A percentile compares a stretch with the other conserved stretches of the same genome.
Conservation (phyloP, 441 rosid species). For the Breynia disticha region DNA sequence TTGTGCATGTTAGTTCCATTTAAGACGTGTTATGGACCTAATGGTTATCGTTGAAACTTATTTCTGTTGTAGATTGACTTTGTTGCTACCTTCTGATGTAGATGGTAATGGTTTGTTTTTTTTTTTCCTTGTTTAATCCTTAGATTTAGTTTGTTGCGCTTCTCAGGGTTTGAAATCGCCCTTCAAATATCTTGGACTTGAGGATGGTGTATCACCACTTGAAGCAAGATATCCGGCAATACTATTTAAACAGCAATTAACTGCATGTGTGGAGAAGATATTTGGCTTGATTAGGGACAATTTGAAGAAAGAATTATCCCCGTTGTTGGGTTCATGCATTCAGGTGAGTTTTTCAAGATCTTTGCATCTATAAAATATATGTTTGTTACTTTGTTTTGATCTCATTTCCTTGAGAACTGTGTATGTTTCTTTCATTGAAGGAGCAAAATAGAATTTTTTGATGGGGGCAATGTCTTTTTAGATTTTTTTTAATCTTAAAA, state of each 20-base stretch:
- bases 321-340: constrained; percentile 75
- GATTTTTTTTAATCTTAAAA: no score
- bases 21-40: no score
- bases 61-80: no score
- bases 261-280: constrained; percentile 98
- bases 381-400: no score
- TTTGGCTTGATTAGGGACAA: constrained; percentile 97
- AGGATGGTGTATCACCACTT: constrained; percentile 61
- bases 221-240: constrained; percentile 98
- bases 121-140: neutral
- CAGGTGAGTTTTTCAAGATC: constrained; percentile 41
- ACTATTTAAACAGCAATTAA: constrained; percentile 88
- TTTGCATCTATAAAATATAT: no score
- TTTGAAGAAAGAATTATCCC: constrained; percentile 87
- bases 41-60: no score
- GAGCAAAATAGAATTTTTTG: no score
- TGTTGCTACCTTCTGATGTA: no score
- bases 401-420: no score
- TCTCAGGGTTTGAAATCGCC: constrained; percentile 79
- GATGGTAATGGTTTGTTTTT: neutral
- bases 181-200: constrained; percentile 61
- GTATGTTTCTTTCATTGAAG: no score
- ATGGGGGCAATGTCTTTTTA: no score
- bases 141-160: neutral
- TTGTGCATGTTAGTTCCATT: constrained; percentile 47